Conservation (phyloP, 306 rosid species). For the Prunus dulcis region DNA sequence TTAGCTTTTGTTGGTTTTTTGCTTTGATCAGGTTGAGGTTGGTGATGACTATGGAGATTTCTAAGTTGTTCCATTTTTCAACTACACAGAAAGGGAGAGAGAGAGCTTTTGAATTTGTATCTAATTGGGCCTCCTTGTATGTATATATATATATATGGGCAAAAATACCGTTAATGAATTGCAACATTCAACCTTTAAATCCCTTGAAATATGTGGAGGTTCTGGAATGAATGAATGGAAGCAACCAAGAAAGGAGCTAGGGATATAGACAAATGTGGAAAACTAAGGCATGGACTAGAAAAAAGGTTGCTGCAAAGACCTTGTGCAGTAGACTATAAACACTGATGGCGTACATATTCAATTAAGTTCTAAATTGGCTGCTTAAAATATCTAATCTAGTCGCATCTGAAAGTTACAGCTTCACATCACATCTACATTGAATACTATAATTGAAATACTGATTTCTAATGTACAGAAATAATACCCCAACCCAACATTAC, state of each 20-base stretch:
- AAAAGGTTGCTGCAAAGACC: neutral
- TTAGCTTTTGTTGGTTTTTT: slow-evolving; percentile 17
- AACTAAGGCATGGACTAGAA: neutral
- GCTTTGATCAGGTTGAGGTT: neutral
- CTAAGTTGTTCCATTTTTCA: slow-evolving; percentile 16
- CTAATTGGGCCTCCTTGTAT: neutral
- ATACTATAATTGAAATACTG: neutral
- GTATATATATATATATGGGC: neutral
- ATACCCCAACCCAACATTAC: neutral
- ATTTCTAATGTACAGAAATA: neutral
- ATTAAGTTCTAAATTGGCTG: neutral
- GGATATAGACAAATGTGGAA: neutral
- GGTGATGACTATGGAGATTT: neutral
- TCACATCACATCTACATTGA: neutral
- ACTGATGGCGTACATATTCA: no score
- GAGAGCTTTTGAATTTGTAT: neutral
- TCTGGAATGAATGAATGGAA: slow-evolving; percentile 1
- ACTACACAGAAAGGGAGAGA: neutral
- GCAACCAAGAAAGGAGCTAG: neutral
- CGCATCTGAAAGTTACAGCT: neutral
- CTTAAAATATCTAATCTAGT: neutral
- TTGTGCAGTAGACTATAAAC: neutral
- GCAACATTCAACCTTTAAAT: neutral
- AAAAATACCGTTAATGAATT: neutral
- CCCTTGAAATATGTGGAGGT: neutral